Evolutionary conservation across 164 flowering plant species (phyloP), one percentile per base, ranked within the genome.

Genomic region (Sextonia rubra): DNA sequence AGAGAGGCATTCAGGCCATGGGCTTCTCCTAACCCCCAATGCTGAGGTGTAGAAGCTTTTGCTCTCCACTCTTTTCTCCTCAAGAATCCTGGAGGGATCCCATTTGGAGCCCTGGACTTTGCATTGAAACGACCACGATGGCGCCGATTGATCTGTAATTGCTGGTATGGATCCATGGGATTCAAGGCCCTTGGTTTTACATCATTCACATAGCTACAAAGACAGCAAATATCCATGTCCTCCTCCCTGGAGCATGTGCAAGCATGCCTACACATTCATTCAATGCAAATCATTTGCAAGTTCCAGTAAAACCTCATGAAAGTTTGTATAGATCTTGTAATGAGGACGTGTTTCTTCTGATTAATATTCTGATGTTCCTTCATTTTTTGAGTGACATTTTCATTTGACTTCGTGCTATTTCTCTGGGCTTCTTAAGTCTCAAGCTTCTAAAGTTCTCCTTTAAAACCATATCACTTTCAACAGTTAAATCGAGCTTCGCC

Each of bases 181-280:
- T 91, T 83, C 2, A 86, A 73, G 9, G 73, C 81, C 32, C 67
- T 77, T 48, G 88, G 85, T 56, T 78, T 77, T 9, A 73, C 74
- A 68, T 84, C 85, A 9, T 63, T 24, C 3, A 80, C 47, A 44
- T 2, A 58, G n/a, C 27, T 64, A 56, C 76, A 66, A 76, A 80
- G 81, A 69, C 88, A 86, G 68, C 84, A 84, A 0, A 77, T 61
- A 12, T 12, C 56, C 78, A 61, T 74, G 27, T 85, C 89, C 65
- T 80, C 88, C 48, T 84, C 89, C 68, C 3, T 80, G 52, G 87
- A 86, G 64, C 79, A 73, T 18, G 82, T 75, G 67, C 70, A 80
- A 26, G 85, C 91, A 75, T 85, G 77, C 75, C 91, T 86, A 78
- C 52, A 75, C 62, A 26, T 18, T 2, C 20, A 26, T 11, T 37